Evolutionary conservation across 495 filamentous ascomycete species (phyloP), one percentile per base, ranked within the genome.

Genomic region (Hyaloscypha finlandica): DNA sequence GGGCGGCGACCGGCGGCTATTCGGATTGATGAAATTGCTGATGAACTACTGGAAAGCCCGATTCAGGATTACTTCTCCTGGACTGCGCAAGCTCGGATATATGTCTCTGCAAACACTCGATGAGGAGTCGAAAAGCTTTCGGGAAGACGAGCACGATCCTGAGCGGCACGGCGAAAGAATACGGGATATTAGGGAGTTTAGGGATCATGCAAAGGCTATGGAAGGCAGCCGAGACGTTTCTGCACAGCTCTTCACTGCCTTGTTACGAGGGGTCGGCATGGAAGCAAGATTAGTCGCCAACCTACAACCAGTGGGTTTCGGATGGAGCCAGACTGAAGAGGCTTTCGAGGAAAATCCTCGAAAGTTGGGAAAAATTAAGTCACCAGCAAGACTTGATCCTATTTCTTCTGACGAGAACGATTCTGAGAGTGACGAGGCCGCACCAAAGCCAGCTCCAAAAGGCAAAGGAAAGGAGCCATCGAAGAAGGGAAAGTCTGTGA

Each of bases 1-100:
- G 3, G 42, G 88, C 76, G 84, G 86, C 30, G 91, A 91, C 0
- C 93, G 97, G 73, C 93, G 94, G 0, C 77, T 95, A n/a, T 80
- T 95, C 32, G 78, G 87, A n/a, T 77, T 97, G 25, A 81, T 98
- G 57, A 91, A 89, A 69, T 80, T 86, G 29, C 78, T 99, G 37
- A 78, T 89, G 19, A 84, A 88, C 1, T 97, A 90, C 83, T 99
- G 95, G 95, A 93, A 87, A 75, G 90, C 91, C 71, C 84, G 89
- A 48, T 99, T 96, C 75, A 83, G 79, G 6, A 83, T 96, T 59
- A 91, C 87, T 4, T 85, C 89, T 0, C 93, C 94, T 1, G 90
- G 90, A 0, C 71, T 98, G n/a, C 84, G 94, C 8, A 99, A 97
- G 77, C 83, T 87, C 71, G 95, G 95, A 3, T 97, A 98, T 74